A percentile compares a stretch with the other conserved stretches of the same genome.
These are phyloP conservation scores for Lichtheimia hyalospora DNA, from an alignment of 371 early-diverging fungal genomes.

Conservation along the genomic window DNA sequence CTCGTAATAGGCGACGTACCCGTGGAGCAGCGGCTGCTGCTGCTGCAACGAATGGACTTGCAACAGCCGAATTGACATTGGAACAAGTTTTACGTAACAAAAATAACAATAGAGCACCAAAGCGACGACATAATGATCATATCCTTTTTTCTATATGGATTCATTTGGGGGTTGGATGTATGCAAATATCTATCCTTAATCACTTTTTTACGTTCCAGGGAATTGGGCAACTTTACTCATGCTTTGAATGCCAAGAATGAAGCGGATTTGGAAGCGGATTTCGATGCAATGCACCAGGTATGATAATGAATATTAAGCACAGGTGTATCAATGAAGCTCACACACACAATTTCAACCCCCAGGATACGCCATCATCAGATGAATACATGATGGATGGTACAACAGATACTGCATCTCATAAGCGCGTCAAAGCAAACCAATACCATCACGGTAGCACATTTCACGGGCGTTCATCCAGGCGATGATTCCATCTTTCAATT, in stretches of 20 bases:
- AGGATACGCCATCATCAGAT: not conserved
- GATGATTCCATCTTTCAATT: not conserved
- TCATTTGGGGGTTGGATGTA: not conserved
- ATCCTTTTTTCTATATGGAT: slow-evolving; percentile 6
- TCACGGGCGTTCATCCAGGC: slow-evolving; percentile 6
- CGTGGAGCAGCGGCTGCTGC: slow-evolving; percentile 1
- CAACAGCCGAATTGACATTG: not conserved
- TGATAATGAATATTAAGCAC: not conserved
- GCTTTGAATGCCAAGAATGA: slow-evolving; percentile 6
- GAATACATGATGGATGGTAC: not conserved
- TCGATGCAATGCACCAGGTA: slow-evolving; percentile 13
- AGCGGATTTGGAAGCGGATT: slow-evolving; percentile 12
- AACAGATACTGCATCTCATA: not conserved
- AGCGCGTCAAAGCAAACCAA: not conserved
- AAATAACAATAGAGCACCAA: not conserved
- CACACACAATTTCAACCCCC: not conserved
- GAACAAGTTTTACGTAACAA: slow-evolving; percentile 6
- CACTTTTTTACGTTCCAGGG: slow-evolving; percentile 1
- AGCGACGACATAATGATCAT: slow-evolving; percentile 17
- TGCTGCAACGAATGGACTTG: not conserved
- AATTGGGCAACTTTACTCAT: not conserved
- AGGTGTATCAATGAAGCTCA: not conserved
- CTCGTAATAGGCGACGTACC: slow-evolving; percentile 11
- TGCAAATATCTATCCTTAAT: not conserved
- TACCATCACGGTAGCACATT: not conserved